A percentile compares a stretch with the other conserved stretches of the same genome.
phyloP scores from a whole-genome alignment of 2,329 filamentous ascomycete species.

The Apiospora arundinis region DNA sequence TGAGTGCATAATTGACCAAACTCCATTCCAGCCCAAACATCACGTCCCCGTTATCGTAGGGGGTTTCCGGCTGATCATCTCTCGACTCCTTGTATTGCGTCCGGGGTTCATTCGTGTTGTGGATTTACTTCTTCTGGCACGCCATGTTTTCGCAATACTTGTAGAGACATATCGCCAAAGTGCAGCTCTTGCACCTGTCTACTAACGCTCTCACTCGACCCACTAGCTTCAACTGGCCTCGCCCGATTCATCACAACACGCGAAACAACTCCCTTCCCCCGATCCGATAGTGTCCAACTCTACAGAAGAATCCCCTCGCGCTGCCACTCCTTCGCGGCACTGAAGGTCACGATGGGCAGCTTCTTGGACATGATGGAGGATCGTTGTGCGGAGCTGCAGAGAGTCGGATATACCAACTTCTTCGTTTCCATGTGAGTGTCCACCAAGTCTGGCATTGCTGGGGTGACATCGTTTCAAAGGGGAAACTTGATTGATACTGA shows the following conservation, averaged over 20 bases:
- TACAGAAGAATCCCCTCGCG: background rate
- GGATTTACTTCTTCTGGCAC: background rate
- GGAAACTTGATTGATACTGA: background rate
- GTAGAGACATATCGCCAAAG: slow-evolving; percentile 13
- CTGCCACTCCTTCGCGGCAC: background rate
- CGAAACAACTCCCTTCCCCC: background rate
- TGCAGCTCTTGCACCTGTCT: slow-evolving; percentile 13
- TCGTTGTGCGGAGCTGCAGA: slow-evolving; percentile 58
- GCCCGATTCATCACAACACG: background rate
- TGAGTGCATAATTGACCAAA: background rate
- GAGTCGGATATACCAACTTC: slow-evolving; percentile 61
- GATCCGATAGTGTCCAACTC: background rate
- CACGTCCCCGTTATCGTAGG: slow-evolving; percentile 11
- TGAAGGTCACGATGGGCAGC: slow-evolving; percentile 39
- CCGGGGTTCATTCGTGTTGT: background rate
- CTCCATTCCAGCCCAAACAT: slow-evolving; percentile 19
- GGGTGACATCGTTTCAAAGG: background rate
- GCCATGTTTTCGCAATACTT: background rate
- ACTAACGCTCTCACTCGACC: background rate
- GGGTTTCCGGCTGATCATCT: background rate
- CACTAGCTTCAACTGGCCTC: slow-evolving; percentile 10
- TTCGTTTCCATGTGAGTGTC: slow-evolving; percentile 60
- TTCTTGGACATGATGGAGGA: slow-evolving; percentile 37
- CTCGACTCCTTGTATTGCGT: background rate
- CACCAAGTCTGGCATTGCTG: background rate